Evolutionary conservation across 306 rosid species (phyloP), one percentile per base, ranked within the genome.

Genomic region (Carpinus fangiana): DNA sequence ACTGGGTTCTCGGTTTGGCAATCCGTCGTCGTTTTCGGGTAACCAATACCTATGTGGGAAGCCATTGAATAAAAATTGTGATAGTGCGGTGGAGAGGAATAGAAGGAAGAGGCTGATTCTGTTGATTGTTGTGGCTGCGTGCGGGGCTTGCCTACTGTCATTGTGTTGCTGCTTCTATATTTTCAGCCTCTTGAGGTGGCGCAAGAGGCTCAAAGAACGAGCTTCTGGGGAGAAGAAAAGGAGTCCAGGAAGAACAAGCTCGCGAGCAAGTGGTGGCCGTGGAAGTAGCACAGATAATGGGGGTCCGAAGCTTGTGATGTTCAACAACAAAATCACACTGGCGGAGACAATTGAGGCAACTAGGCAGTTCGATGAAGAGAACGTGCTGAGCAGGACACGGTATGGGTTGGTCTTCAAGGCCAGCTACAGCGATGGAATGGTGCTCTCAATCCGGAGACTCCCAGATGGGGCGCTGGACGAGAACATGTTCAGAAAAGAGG

Each of bases 311-410:
- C 92, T 94, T 4, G 93, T 91, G 18, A 90, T 94, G 98, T 94
- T 94, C 90, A 90, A 90, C 80, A 87, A 90, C 76, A 94, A 92
- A 84, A 82, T 94, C 20, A 94, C 98, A 12, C 90, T 94, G 1
- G 96, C 97, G 0, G 98, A 94, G 79, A 94, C 98, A 3, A 56
- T 87, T 8, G 98, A 92, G 75, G 98, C 98, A 47, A 94, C 98
- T 0, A 82, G 98, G 67, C 98, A 94, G 75, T 94, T 94, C 26
- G 98, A 92, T 1, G 98, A 94, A 85, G 98, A 94, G 75, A 94
- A 94, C n/a, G 98, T 94, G 73, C 89, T 94, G 26, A 90, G 94
- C 89, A 86, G 98, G 81, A 87, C 97, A 36, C 81, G 94, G 50
- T 83, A 81, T 36, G 98, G 98, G 26, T 36, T 94, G 83, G 91